Conservation (phyloP, 805 yeast genomes). For the Suhomyces vadensis region DNA sequence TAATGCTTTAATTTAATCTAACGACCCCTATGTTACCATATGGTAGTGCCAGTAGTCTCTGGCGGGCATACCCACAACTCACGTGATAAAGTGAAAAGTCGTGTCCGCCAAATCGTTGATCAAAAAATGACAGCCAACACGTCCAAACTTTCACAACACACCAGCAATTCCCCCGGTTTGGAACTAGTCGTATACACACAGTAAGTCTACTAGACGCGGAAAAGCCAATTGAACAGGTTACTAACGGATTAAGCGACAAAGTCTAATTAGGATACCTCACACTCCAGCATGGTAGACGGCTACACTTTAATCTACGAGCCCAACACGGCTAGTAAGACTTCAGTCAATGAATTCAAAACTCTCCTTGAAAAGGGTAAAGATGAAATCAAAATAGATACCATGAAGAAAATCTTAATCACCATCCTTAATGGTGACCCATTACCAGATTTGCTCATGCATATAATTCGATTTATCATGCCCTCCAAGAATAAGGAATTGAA, state of each 20-base stretch:
- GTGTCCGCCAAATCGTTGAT: constrained; percentile 2
- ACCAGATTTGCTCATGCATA: constrained; percentile 94
- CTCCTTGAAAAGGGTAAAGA: constrained; percentile 87
- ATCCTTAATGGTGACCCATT: constrained; percentile 92
- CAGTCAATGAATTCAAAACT: constrained; percentile 71
- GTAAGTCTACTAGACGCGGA: neutral
- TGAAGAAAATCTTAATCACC: constrained; percentile 81
- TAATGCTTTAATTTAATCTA: neutral
- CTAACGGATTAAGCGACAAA: neutral
- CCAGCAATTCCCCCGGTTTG: neutral
- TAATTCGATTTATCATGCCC: constrained; percentile 97
- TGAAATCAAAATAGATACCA: constrained; percentile 81
- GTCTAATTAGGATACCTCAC: neutral
- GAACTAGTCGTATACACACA: neutral
- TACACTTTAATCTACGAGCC: constrained; percentile 84
- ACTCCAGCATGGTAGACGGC: constrained; percentile 34
- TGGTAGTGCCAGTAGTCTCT: neutral
- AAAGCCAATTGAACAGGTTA: neutral
- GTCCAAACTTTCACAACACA: constrained; percentile 1
- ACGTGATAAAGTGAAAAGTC: constrained; percentile 2
- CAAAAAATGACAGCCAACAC: constrained; percentile 3
- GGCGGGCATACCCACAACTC: neutral
- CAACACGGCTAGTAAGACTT: constrained; percentile 58
- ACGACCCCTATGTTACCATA: neutral
- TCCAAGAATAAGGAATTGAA: constrained; percentile 87